Evolutionary conservation across 2,329 filamentous ascomycete species (phyloP).

Genomic region (Calonectria pseudoreteaudii): DNA sequence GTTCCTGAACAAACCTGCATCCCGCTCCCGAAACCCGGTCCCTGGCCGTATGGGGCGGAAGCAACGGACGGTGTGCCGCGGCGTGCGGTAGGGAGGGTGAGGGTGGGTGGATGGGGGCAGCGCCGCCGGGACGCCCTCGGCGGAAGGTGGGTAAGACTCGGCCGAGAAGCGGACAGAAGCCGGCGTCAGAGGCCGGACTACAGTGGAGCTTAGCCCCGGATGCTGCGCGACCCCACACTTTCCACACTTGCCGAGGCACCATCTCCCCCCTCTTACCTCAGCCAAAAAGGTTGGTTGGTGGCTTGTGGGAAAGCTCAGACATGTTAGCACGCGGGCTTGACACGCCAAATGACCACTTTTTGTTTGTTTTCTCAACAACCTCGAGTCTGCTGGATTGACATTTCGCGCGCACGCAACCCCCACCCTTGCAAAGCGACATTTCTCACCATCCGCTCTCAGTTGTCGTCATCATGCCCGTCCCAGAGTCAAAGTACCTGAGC

Average conservation of each 20-base stretch:
- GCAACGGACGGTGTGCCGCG: background rate
- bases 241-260: constrained; percentile 36
- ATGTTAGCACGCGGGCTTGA: background rate
- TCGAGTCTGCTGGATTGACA: background rate
- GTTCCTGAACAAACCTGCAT: background rate
- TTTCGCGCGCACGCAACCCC: background rate
- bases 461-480: constrained; percentile 68
- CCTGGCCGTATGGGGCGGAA: background rate
- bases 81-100: background rate
- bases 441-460: background rate
- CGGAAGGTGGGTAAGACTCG: constrained; percentile 27
- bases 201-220: constrained; percentile 22
- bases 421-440: background rate
- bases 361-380: background rate
- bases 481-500: constrained; percentile 82
- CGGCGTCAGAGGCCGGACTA: background rate
- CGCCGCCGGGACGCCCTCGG: background rate
- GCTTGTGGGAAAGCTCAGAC: constrained; percentile 9
- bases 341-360: background rate
- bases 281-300: background rate
- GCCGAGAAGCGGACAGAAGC: constrained; percentile 30
- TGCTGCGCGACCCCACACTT: constrained; percentile 25
- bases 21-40: constrained; percentile 2
- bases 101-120: background rate
- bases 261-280: background rate